Evolutionary conservation across 2,329 filamentous ascomycete genomes (phyloP).

Genomic region (Xylaria sp.): DNA sequence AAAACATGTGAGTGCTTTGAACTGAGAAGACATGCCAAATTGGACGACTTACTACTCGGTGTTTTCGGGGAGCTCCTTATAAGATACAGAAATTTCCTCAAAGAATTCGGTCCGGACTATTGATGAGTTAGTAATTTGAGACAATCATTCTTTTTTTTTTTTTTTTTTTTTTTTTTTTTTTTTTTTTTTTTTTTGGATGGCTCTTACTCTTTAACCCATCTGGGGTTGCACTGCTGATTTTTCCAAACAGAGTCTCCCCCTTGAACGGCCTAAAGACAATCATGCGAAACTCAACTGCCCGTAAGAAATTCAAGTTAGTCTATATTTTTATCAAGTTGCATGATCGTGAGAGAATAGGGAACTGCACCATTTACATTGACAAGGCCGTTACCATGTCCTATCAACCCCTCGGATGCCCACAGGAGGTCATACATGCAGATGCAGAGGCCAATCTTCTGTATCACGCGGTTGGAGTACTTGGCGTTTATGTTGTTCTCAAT

Average conservation of each 20-base stretch:
- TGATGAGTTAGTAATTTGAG: constrained; percentile 17
- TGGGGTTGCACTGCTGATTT: constrained; percentile 79
- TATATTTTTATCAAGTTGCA: neutral
- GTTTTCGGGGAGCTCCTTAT: constrained; percentile 78
- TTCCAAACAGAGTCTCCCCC: constrained; percentile 87
- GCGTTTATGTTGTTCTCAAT: constrained; percentile 97
- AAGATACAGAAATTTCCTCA: constrained; percentile 86
- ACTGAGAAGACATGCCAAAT: constrained; percentile 35
- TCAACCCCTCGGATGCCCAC: constrained; percentile 89
- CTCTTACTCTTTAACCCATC: constrained; percentile 76
- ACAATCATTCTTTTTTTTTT: too few relatives aligned
- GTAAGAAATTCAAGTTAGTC: constrained; percentile 5
- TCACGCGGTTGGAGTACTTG: constrained; percentile 92
- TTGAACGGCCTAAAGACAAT: constrained; percentile 97
- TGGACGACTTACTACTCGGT: constrained; percentile 75
- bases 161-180: too few relatives aligned
- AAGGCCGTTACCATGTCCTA: constrained; percentile 89
- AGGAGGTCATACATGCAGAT: constrained; percentile 93
- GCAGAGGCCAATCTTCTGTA: constrained; percentile 93
- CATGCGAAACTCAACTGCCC: constrained; percentile 86
- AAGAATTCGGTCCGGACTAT: constrained; percentile 90
- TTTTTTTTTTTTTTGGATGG: too few relatives aligned
- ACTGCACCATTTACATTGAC: constrained; percentile 89
- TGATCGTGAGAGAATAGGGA: neutral
- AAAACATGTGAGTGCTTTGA: constrained; percentile 41